phyloP scores from a whole-genome alignment of 2,329 filamentous ascomycete genomes.

The Chaetothyriales sp. region DNA sequence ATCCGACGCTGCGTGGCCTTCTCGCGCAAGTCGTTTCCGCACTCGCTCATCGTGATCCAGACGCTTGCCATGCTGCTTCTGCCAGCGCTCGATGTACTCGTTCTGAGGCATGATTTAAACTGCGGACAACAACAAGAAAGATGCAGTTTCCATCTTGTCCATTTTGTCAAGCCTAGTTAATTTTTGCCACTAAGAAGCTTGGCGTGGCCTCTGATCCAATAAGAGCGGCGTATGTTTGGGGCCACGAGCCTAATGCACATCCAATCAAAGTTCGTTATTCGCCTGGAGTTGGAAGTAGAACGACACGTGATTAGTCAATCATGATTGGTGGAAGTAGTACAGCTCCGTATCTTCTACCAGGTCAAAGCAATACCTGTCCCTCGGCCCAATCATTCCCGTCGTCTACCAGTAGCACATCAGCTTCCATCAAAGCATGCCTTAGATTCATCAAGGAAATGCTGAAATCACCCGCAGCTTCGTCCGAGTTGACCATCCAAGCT shows the following conservation, averaged over 20 bases:
- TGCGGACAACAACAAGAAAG: neutral
- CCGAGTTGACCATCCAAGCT: neutral
- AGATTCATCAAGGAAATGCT: neutral
- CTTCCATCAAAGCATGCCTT: neutral
- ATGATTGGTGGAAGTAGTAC: too few species aligned
- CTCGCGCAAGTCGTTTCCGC: conserved; percentile 75
- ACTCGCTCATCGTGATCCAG: conserved; percentile 77
- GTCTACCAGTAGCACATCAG: neutral
- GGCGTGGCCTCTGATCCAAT: too few species aligned
- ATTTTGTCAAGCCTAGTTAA: neutral
- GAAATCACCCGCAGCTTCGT: neutral
- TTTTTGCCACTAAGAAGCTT: neutral
- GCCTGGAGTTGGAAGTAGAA: too few species aligned
- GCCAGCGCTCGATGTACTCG: conserved; percentile 48
- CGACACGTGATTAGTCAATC: too few species aligned
- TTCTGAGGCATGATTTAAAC: conserved; percentile 15
- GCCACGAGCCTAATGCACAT: too few species aligned
- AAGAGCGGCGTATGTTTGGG: too few species aligned
- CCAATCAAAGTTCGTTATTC: too few species aligned
- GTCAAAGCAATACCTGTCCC: neutral
- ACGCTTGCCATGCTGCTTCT: conserved; percentile 47
- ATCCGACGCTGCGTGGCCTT: conserved; percentile 73
- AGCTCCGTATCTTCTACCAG: too few species aligned
- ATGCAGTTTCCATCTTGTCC: neutral
- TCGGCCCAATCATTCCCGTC: neutral